These are phyloP conservation scores for Cicer chorassanicum DNA, from an alignment of 306 rosid genomes.

Conservation along the genomic window DNA sequence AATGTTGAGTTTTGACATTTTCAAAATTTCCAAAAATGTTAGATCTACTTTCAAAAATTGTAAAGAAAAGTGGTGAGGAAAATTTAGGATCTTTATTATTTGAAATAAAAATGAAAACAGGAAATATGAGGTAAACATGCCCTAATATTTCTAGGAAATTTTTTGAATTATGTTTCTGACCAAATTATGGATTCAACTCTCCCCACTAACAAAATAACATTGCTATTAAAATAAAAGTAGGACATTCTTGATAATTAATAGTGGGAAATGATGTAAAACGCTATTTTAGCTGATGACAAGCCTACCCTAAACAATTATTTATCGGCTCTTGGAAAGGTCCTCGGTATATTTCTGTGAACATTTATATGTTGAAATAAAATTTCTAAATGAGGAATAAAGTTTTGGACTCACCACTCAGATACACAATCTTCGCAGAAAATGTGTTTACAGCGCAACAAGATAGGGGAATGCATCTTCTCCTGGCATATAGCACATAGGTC, in stretches of 20 bases:
- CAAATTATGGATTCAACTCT: neutral
- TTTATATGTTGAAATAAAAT: neutral
- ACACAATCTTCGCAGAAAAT: constrained; percentile 95
- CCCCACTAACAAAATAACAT: neutral
- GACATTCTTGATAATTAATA: too few relatives aligned
- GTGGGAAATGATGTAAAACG: constrained; percentile 4
- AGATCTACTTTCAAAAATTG: too few relatives aligned
- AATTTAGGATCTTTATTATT: too few relatives aligned
- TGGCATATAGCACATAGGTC: constrained; percentile 96
- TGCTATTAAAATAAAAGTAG: neutral
- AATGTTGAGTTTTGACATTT: too few relatives aligned
- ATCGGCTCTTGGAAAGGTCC: neutral
- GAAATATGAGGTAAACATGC: too few relatives aligned
- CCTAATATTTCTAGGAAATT: neutral
- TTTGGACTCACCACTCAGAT: constrained; percentile 81
- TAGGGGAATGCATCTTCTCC: constrained; percentile 92
- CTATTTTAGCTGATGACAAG: constrained; percentile 26
- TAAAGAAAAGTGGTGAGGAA: too few relatives aligned
- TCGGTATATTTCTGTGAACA: neutral
- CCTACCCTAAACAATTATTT: constrained; percentile 10
- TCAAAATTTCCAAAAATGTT: too few relatives aligned
- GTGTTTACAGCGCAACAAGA: constrained; percentile 83
- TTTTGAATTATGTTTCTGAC: neutral
- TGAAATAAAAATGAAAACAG: too few relatives aligned
- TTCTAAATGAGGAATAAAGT: constrained; percentile 27